Evolutionary conservation across 805 yeast genomes (phyloP).

Genomic region (Myxozyma nipponensis): DNA sequence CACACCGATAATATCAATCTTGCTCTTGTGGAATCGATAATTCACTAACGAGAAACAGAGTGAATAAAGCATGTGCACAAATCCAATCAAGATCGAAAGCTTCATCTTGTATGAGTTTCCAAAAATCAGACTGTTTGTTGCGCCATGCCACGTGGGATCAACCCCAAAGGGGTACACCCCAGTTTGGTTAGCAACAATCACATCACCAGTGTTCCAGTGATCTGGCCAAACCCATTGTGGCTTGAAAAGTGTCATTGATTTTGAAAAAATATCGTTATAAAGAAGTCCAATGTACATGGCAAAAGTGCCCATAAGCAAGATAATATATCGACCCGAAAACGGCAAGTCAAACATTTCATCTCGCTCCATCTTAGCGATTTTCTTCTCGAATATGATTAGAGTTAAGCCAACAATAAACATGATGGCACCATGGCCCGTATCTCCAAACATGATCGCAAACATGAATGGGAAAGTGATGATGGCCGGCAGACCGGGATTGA

Average conservation of each 20-base stretch:
- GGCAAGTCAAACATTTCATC: constrained; percentile 98
- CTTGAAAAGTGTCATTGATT: constrained; percentile 78
- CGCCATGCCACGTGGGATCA: constrained; percentile 96
- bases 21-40: constrained; percentile 61
- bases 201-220: constrained; percentile 62
- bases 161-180: constrained; percentile 81
- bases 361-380: constrained; percentile 62
- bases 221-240: constrained; percentile 96
- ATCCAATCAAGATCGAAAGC: constrained; percentile 90
- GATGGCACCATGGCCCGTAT: constrained; percentile 90
- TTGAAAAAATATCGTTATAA: constrained; percentile 91
- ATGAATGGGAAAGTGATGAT: constrained; percentile 94
- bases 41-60: constrained; percentile 80
- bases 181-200: constrained; percentile 59
- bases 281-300: constrained; percentile 93
- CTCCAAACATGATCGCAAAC: constrained; percentile 99
- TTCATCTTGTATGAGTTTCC: constrained; percentile 98
- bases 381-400: constrained; percentile 69
- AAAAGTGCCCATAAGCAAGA: constrained; percentile 87
- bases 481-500: constrained; percentile 94
- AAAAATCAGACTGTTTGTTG: constrained; percentile 85
- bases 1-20: constrained; percentile 83
- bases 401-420: constrained; percentile 67
- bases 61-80: constrained; percentile 89
- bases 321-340: constrained; percentile 83